These are phyloP conservation scores for Diaporthe caulivora DNA, from an alignment of 2,329 filamentous ascomycete species.

Conservation along the genomic window DNA sequence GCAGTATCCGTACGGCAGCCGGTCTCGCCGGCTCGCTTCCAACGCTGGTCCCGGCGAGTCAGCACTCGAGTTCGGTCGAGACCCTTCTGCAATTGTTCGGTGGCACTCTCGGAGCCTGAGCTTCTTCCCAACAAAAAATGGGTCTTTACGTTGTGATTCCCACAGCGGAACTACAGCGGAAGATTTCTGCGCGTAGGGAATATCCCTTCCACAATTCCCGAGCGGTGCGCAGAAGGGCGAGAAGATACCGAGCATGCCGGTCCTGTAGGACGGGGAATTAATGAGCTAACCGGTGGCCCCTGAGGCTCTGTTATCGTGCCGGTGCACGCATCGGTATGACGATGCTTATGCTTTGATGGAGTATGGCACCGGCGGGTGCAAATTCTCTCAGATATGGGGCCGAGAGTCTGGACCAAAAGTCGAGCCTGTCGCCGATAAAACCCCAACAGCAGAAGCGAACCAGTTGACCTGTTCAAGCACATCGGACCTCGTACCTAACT, in stretches of 20 bases:
- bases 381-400: neutral
- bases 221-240: neutral
- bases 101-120: neutral
- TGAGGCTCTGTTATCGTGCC: neutral
- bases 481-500: neutral
- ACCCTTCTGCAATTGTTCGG: slow-evolving; percentile 10
- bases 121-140: slow-evolving; percentile 24
- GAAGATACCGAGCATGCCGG: neutral
- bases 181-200: neutral
- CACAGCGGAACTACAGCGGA: slow-evolving; percentile 18
- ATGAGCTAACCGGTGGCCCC: neutral
- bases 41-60: neutral
- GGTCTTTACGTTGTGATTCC: neutral
- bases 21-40: neutral
- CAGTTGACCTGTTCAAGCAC: neutral
- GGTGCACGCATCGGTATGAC: neutral
- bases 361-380: neutral
- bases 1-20: neutral
- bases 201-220: neutral
- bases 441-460: neutral
- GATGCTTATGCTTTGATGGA: neutral
- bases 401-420: neutral
- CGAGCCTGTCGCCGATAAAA: neutral
- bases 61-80: slow-evolving; percentile 2
- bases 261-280: neutral